phyloP scores from a whole-genome alignment of 139 green algal genomes.

The Tetratostichococcus sp. region DNA sequence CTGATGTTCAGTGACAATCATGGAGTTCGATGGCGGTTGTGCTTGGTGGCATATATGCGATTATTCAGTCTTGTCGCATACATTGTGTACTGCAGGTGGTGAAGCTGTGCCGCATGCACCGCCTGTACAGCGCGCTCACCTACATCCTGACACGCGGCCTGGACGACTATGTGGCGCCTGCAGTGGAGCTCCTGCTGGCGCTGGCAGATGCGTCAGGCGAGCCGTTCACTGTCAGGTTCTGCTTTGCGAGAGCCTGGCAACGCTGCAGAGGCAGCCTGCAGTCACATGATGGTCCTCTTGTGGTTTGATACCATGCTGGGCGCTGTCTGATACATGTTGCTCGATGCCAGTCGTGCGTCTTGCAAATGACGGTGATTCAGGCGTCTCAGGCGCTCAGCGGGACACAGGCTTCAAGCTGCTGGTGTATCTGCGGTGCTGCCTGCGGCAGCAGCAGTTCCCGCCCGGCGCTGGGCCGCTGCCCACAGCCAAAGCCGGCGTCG shows the following conservation, averaged over 20 bases:
- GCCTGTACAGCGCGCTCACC: constrained; percentile 66
- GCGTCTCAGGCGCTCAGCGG: too few relatives aligned
- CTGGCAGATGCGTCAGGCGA: not conserved
- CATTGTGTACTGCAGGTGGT: constrained; percentile 45
- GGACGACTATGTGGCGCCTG: constrained; percentile 72
- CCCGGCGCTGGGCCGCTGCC: constrained; percentile 16
- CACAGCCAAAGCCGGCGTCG: not conserved
- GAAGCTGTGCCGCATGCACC: constrained; percentile 66
- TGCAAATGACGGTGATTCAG: not conserved
- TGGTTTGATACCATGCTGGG: too few relatives aligned
- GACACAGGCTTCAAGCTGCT: constrained; percentile 58
- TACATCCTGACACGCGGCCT: constrained; percentile 72
- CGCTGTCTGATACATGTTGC: too few relatives aligned
- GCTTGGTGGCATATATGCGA: too few relatives aligned
- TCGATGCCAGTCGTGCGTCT: too few relatives aligned
- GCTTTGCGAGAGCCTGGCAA: too few relatives aligned
- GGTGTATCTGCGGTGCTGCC: constrained; percentile 57
- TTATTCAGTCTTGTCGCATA: too few relatives aligned
- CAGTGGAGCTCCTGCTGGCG: constrained; percentile 68
- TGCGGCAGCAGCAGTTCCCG: constrained; percentile 37
- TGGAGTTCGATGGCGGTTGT: too few relatives aligned
- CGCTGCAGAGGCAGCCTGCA: not conserved
- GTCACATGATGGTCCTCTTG: too few relatives aligned
- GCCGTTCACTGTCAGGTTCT: not conserved
- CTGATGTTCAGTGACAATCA: too few relatives aligned